Evolutionary conservation across 768 basidiomycete genomes (phyloP).

Genomic region (Pleurotus ostreatus): DNA sequence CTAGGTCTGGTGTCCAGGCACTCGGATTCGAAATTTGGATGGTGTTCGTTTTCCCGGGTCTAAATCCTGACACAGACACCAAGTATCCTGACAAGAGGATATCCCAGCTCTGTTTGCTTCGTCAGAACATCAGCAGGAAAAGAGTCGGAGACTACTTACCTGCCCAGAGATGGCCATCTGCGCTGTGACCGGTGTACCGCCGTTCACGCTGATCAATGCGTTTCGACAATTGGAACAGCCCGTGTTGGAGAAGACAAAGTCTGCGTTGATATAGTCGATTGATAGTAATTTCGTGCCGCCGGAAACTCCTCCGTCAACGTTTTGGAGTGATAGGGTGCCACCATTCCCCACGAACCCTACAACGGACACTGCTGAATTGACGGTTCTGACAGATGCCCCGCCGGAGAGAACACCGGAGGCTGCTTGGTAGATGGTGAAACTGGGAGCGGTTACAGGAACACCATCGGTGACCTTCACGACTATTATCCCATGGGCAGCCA

Average conservation of each 20-base stretch:
- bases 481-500: conserved; percentile 29
- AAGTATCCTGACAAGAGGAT: conserved; percentile 37
- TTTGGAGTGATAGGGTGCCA: conserved; percentile 37
- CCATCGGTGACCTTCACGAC: conserved; percentile 33
- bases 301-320: conserved; percentile 34
- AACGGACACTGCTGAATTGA: conserved; percentile 31
- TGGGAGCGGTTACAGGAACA: conserved; percentile 19
- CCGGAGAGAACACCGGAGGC: conserved; percentile 30
- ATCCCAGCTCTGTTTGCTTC: conserved; percentile 36
- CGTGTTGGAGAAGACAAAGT: conserved; percentile 36
- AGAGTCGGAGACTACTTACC: conserved; percentile 21
- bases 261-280: conserved; percentile 46
- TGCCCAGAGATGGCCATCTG: conserved; percentile 47
- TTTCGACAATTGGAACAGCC: conserved; percentile 48
- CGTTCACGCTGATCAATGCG: conserved; percentile 43
- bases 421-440: conserved; percentile 32
- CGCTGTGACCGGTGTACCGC: conserved; percentile 34
- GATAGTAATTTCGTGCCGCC: conserved; percentile 41
- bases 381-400: conserved; percentile 31
- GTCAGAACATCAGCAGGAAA: background rate
- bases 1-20: conserved; percentile 39
- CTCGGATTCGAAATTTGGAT: conserved; percentile 40
- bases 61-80: conserved; percentile 38
- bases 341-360: conserved; percentile 36
- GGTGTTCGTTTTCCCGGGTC: conserved; percentile 39